Conservation (phyloP, 106 monocot genomes). For the Platanthera zijinensis region DNA sequence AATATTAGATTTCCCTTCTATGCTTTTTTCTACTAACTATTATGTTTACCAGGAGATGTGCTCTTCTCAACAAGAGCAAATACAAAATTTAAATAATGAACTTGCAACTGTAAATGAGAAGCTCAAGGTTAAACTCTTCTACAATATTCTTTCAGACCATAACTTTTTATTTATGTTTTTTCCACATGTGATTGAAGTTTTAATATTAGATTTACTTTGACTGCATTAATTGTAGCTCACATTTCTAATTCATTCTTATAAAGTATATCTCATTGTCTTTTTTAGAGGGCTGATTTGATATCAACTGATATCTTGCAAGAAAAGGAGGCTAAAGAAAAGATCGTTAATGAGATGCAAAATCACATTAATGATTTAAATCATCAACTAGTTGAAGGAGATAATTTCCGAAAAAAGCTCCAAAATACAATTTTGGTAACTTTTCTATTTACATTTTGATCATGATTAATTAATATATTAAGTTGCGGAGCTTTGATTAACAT, state of each 20-base stretch:
- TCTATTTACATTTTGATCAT: background rate
- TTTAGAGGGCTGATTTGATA: constrained; percentile 54
- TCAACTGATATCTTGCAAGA: constrained; percentile 37
- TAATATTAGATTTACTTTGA: background rate
- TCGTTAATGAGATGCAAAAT: constrained; percentile 34
- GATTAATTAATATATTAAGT: background rate
- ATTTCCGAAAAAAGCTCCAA: constrained; percentile 70
- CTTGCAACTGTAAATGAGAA: constrained; percentile 55
- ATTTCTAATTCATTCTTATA: background rate
- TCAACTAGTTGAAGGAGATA: constrained; percentile 62
- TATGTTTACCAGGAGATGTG: constrained; percentile 39
- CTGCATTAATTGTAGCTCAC: background rate
- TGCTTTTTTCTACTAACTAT: no score
- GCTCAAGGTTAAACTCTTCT: constrained; percentile 38
- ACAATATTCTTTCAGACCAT: background rate
- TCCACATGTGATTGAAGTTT: background rate
- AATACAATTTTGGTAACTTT: constrained; percentile 79
- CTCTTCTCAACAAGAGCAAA: constrained; percentile 43
- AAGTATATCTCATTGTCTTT: constrained; percentile 3
- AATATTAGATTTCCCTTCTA: no score
- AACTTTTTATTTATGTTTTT: background rate
- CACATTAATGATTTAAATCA: constrained; percentile 50
- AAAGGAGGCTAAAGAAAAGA: constrained; percentile 41
- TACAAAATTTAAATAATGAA: constrained; percentile 39
- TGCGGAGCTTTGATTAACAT: constrained; percentile 18